Conservation (phyloP, 1,284 basidiomycete species). For the Moesziomyces globuligerus region DNA sequence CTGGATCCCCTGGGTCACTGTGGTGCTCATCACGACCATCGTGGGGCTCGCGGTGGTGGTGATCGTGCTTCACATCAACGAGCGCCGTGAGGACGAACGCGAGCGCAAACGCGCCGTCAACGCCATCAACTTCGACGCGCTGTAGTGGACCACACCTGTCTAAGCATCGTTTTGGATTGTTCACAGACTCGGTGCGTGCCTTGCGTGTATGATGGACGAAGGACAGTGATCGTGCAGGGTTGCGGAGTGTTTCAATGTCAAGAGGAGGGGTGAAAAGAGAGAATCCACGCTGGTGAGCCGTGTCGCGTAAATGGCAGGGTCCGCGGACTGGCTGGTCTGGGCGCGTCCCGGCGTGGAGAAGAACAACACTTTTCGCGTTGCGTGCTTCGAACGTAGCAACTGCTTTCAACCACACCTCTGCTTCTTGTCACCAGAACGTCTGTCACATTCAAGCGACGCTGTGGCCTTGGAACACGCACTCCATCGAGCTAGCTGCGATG, state of each 20-base stretch:
- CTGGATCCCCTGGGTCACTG: constrained; percentile 96
- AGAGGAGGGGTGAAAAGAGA: no score
- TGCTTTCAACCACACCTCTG: neutral
- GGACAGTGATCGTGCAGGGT: no score
- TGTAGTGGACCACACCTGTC: constrained; percentile 70
- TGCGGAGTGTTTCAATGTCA: no score
- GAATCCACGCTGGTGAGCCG: no score
- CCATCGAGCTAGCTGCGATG: no score
- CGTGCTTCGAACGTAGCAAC: no score
- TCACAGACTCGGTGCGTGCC: no score
- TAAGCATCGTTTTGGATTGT: neutral
- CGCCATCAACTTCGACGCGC: constrained; percentile 95
- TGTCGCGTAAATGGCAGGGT: neutral
- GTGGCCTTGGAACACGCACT: no score
- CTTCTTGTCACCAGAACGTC: neutral
- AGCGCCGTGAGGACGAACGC: constrained; percentile 91
- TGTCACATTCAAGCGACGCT: neutral
- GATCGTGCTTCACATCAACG: constrained; percentile 85
- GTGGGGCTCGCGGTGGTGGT: constrained; percentile 82
- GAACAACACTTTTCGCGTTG: neutral
- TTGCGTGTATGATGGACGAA: no score
- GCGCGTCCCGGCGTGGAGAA: neutral
- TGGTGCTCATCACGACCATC: constrained; percentile 82
- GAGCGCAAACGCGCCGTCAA: constrained; percentile 87
- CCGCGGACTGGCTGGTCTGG: neutral